phyloP scores from a whole-genome alignment of 1,284 basidiomycete species.

The Marasmius sp. region DNA sequence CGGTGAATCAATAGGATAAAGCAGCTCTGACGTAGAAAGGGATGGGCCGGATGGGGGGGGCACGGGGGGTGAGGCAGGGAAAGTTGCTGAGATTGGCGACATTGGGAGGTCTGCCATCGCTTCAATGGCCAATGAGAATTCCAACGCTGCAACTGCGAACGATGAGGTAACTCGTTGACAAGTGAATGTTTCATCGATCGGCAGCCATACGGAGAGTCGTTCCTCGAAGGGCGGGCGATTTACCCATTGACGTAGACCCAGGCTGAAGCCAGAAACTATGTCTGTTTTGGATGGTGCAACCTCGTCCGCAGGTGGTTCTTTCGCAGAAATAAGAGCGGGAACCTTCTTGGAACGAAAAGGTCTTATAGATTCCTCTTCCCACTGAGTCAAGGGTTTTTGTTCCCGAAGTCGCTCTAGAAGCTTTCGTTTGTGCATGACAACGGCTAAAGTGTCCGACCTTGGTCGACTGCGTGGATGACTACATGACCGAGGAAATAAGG shows the following conservation, averaged over 20 bases:
- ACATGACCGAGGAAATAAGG: slow-evolving; percentile 65
- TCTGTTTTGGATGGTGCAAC: slow-evolving; percentile 41
- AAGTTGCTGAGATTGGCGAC: slow-evolving; percentile 6
- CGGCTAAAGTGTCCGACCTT: slow-evolving; percentile 40
- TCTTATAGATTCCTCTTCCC: slow-evolving; percentile 50
- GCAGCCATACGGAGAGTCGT: slow-evolving; percentile 53
- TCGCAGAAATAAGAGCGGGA: slow-evolving; percentile 25
- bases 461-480: slow-evolving; percentile 42
- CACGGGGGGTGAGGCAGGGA: not conserved
- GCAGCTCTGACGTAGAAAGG: not conserved
- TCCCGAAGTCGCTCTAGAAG: slow-evolving; percentile 48
- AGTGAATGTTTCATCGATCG: slow-evolving; percentile 37
- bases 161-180: slow-evolving; percentile 41
- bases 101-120: slow-evolving; percentile 46
- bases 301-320: slow-evolving; percentile 37
- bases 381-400: slow-evolving; percentile 31
- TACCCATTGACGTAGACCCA: slow-evolving; percentile 65
- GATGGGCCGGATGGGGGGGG: not conserved
- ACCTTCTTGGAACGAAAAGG: slow-evolving; percentile 40
- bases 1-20: not conserved
- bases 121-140: slow-evolving; percentile 67
- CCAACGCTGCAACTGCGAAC: slow-evolving; percentile 70
- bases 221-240: slow-evolving; percentile 76
- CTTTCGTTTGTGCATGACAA: slow-evolving; percentile 47
- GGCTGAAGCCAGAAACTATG: slow-evolving; percentile 44